Percentiles rank a stretch among this genome's conserved stretches.
phyloP scores from a whole-genome alignment of 164 flowering plant species.

The Protea cynaroides region DNA sequence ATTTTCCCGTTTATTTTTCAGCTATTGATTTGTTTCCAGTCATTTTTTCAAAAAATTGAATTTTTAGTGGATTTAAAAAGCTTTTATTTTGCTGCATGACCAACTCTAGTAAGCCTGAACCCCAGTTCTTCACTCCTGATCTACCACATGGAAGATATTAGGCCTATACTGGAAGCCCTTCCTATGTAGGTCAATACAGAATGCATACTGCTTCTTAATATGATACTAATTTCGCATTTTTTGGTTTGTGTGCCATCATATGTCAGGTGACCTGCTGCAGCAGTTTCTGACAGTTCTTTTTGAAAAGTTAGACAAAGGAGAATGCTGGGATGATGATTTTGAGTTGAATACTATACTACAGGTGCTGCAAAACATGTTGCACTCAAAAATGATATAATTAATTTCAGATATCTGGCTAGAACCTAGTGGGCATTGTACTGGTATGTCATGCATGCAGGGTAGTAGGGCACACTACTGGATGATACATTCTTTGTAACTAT shows the following conservation, averaged over 20 bases:
- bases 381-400: not conserved
- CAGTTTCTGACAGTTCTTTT: conserved; percentile 80
- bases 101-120: not conserved
- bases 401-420: not conserved
- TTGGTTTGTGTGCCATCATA: not conserved
- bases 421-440: not conserved
- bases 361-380: conserved; percentile 32
- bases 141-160: too few species aligned
- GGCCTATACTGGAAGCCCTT: too few species aligned
- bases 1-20: too few species aligned
- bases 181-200: too few species aligned
- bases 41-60: too few species aligned
- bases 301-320: conserved; percentile 80
- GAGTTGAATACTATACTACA: conserved; percentile 86
- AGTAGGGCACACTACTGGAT: conserved; percentile 1
- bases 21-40: too few species aligned
- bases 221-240: too few species aligned
- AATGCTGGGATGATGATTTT: conserved; percentile 90
- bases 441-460: not conserved
- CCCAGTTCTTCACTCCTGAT: not conserved
- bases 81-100: too few species aligned
- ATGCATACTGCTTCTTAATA: too few species aligned
- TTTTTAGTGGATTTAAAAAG: too few species aligned
- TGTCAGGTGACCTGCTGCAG: conserved; percentile 90
- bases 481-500: not conserved